Evolutionary conservation across 2,329 filamentous ascomycete species (phyloP).

Genomic region (Aureobasidium mangrovei): DNA sequence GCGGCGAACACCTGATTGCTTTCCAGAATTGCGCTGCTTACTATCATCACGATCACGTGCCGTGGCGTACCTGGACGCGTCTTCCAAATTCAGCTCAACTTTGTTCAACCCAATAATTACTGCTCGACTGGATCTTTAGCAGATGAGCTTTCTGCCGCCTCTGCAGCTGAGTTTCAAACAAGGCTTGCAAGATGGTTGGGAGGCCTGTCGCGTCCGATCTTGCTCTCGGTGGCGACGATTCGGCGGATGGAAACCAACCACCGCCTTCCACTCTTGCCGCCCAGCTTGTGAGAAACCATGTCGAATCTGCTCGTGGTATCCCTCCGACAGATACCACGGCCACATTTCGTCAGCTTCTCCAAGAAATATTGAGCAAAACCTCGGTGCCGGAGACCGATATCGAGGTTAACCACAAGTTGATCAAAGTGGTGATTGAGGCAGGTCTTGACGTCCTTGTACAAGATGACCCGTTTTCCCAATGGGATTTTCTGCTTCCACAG

Average conservation of each 20-base stretch:
- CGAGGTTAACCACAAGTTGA: slow-evolving; percentile 73
- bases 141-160: background rate
- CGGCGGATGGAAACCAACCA: slow-evolving; percentile 24
- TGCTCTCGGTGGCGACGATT: slow-evolving; percentile 22
- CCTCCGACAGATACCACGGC: slow-evolving; percentile 29
- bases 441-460: slow-evolving; percentile 61
- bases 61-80: background rate
- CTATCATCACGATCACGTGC: background rate
- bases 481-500: slow-evolving; percentile 48
- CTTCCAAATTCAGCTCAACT: background rate
- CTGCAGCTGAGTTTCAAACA: background rate
- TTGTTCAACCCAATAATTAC: background rate
- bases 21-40: background rate
- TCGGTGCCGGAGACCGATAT: slow-evolving; percentile 53
- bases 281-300: slow-evolving; percentile 73
- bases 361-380: slow-evolving; percentile 46
- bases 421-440: slow-evolving; percentile 74
- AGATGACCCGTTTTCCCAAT: slow-evolving; percentile 59
- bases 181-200: slow-evolving; percentile 16
- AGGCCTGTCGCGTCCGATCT: slow-evolving; percentile 7
- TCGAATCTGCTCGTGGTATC: slow-evolving; percentile 35
- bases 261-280: slow-evolving; percentile 76
- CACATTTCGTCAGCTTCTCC: slow-evolving; percentile 67
- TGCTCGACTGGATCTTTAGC: background rate
- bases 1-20: background rate